These are phyloP conservation scores for Fomitopsis palustris DNA, from an alignment of 1,284 basidiomycete species.

Conservation along the genomic window DNA sequence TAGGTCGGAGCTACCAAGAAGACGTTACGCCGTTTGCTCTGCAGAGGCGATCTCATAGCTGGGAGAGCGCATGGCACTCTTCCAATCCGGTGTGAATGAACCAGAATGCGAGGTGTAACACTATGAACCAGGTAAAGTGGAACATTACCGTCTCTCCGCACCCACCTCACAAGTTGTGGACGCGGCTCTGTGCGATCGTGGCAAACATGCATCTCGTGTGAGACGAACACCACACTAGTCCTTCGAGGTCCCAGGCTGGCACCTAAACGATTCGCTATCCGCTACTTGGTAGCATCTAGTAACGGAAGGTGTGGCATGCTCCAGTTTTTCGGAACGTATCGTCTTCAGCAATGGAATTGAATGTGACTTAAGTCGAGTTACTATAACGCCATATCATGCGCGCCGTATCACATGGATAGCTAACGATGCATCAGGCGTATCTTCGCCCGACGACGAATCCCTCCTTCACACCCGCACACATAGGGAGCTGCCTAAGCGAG, in stretches of 20 bases:
- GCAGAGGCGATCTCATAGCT: too few relatives aligned
- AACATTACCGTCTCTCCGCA: too few relatives aligned
- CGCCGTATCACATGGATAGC: not conserved
- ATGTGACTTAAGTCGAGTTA: conserved; percentile 56
- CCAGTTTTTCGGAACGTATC: not conserved
- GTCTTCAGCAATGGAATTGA: conserved; percentile 53
- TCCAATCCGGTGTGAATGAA: too few relatives aligned
- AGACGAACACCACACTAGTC: too few relatives aligned
- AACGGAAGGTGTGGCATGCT: conserved; percentile 54
- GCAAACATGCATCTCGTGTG: too few relatives aligned
- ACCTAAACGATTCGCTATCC: conserved; percentile 65
- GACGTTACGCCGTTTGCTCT: too few relatives aligned
- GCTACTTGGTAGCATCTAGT: conserved; percentile 83
- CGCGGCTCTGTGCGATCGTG: too few relatives aligned
- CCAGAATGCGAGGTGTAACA: too few relatives aligned
- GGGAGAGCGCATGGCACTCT: too few relatives aligned
- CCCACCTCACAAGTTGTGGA: too few relatives aligned
- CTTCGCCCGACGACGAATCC: conserved; percentile 70
- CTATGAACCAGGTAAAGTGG: too few relatives aligned
- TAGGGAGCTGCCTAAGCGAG: conserved; percentile 53
- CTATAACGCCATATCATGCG: conserved; percentile 20
- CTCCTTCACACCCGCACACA: conserved; percentile 53
- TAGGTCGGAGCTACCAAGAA: too few relatives aligned
- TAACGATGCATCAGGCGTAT: conserved; percentile 44
- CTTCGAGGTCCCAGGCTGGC: conserved; percentile 68